A percentile compares a stretch with the other conserved stretches of the same genome.
phyloP scores from a whole-genome alignment of 345 rosid genomes.

The Boechera stricta region DNA sequence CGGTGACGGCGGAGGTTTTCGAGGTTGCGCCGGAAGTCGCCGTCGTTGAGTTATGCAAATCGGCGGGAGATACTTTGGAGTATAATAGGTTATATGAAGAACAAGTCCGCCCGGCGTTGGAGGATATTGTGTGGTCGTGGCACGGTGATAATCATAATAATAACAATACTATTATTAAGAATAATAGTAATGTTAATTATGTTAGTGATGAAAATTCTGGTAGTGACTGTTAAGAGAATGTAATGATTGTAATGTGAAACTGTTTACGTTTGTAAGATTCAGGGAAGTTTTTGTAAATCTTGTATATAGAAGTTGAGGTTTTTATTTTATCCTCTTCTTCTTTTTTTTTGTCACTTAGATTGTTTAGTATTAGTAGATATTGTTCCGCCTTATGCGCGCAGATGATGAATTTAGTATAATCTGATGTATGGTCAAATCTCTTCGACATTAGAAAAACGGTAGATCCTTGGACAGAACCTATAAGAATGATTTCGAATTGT shows the following conservation, averaged over 20 bases:
- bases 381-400: too few relatives aligned
- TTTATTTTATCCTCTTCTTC: background rate
- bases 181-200: slow-evolving; percentile 7
- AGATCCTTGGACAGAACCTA: too few relatives aligned
- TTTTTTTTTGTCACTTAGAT: too few relatives aligned
- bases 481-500: too few relatives aligned
- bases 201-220: slow-evolving; percentile 24
- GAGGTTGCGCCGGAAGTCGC: slow-evolving; percentile 69
- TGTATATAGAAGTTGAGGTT: slow-evolving; percentile 11
- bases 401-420: too few relatives aligned
- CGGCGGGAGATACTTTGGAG: slow-evolving; percentile 71
- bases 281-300: slow-evolving; percentile 17
- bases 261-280: background rate
- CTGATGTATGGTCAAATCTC: too few relatives aligned
- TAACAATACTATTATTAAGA: slow-evolving; percentile 12
- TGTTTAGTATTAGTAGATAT: too few relatives aligned
- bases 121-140: slow-evolving; percentile 88
- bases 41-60: slow-evolving; percentile 73
- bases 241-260: slow-evolving; percentile 19
- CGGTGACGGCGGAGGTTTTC: slow-evolving; percentile 67
- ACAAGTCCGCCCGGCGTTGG: slow-evolving; percentile 66
- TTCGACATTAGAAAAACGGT: too few relatives aligned
- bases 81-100: slow-evolving; percentile 62
- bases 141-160: slow-evolving; percentile 61
- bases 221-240: slow-evolving; percentile 23